phyloP scores from a whole-genome alignment of 306 rosid species.

The Vicia villosa region DNA sequence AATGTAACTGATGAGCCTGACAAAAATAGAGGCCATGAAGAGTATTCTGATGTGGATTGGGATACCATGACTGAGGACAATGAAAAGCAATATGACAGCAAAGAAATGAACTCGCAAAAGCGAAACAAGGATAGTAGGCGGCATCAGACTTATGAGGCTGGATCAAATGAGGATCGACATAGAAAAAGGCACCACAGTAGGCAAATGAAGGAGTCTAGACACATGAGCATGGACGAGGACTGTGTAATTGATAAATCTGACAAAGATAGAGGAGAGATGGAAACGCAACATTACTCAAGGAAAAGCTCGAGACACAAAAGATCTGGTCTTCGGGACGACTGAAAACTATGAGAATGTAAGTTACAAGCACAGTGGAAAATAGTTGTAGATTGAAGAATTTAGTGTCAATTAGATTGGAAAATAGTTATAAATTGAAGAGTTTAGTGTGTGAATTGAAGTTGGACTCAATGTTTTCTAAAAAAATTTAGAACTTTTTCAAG shows the following conservation, averaged over 20 bases:
- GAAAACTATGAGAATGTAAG: constrained; percentile 28
- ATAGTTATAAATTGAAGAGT: too few species aligned
- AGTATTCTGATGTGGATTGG: constrained; percentile 47
- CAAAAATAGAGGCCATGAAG: constrained; percentile 38
- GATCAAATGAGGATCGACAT: constrained; percentile 31
- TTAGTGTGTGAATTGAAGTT: too few species aligned
- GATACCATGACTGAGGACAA: constrained; percentile 29
- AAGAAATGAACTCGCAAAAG: constrained; percentile 48
- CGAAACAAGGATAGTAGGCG: constrained; percentile 15
- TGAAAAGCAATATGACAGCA: constrained; percentile 25
- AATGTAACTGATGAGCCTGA: constrained; percentile 26
- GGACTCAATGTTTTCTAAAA: too few species aligned
- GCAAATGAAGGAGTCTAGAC: constrained; percentile 44
- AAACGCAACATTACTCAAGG: constrained; percentile 33
- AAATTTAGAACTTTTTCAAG: too few species aligned
- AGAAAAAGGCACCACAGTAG: constrained; percentile 26
- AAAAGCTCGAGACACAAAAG: constrained; percentile 30
- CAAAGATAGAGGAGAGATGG: constrained; percentile 33
- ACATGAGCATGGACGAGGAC: constrained; percentile 1
- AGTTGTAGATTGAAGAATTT: too few species aligned
- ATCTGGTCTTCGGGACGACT: constrained; percentile 25
- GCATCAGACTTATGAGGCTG: constrained; percentile 34
- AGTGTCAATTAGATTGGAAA: too few species aligned
- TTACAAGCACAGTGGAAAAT: constrained; percentile 9
- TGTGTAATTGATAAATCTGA: constrained; percentile 31